Percentiles rank a stretch among this genome's conserved stretches.
These are phyloP conservation scores for Sanghuangporus sanghuang DNA, from an alignment of 1,284 basidiomycete species.

Conservation along the genomic window DNA sequence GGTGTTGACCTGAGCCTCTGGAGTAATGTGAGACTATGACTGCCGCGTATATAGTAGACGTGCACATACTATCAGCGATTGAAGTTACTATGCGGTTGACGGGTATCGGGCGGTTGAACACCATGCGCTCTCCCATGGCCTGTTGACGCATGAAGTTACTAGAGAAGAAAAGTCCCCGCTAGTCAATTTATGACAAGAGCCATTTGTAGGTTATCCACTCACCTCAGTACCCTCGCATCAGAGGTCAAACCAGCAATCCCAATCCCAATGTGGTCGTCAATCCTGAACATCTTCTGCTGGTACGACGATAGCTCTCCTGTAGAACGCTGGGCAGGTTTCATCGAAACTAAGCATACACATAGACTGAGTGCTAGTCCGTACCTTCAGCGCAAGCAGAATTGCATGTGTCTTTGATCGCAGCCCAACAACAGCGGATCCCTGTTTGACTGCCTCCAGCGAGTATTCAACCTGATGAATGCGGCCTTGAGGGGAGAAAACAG, in stretches of 20 bases:
- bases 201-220: constrained; percentile 18
- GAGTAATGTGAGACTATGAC: constrained; percentile 11
- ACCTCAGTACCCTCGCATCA: constrained; percentile 97
- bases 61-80: constrained; percentile 85
- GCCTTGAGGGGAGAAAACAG: constrained; percentile 91
- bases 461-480: constrained; percentile 96
- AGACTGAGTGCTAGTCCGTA: constrained; percentile 25
- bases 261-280: constrained; percentile 99
- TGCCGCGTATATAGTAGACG: not conserved
- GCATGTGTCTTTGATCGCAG: constrained; percentile 94
- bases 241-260: constrained; percentile 98
- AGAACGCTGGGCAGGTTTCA: constrained; percentile 64
- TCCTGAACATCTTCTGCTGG: constrained; percentile 99
- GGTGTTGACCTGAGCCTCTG: constrained; percentile 98
- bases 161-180: not conserved
- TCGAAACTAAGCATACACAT: not conserved
- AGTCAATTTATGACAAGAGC: not conserved
- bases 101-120: constrained; percentile 92
- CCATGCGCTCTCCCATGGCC: constrained; percentile 92
- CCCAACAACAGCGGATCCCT: constrained; percentile 97
- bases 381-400: constrained; percentile 90
- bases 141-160: constrained; percentile 99
- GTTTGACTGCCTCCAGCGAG: constrained; percentile 98
- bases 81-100: constrained; percentile 89
- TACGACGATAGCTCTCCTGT: constrained; percentile 97